Percentiles rank a stretch among this genome's conserved stretches.
These are phyloP conservation scores for Collybia mongolica DNA, from an alignment of 768 basidiomycete genomes.

Conservation along the genomic window DNA sequence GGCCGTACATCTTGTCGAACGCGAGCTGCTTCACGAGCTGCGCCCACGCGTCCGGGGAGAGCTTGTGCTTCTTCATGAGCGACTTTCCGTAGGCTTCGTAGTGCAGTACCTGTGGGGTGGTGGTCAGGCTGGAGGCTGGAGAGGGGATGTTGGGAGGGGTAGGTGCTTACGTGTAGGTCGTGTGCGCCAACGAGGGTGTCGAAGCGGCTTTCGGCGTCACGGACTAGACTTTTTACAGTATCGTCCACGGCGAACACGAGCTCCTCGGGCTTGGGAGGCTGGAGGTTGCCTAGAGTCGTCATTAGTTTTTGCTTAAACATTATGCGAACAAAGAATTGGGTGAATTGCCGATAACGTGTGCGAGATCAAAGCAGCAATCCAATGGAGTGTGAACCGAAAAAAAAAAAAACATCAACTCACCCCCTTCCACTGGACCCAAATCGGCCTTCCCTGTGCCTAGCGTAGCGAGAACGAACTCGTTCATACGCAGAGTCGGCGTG, in stretches of 20 bases:
- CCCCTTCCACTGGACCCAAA: constrained; percentile 43
- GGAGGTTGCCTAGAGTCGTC: constrained; percentile 7
- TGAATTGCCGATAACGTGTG: too few species aligned
- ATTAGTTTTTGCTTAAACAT: too few species aligned
- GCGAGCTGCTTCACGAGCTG: constrained; percentile 97
- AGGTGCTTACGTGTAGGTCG: constrained; percentile 64
- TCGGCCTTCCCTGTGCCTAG: constrained; percentile 73
- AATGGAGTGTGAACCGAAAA: not conserved
- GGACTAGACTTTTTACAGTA: constrained; percentile 49
- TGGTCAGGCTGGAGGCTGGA: not conserved
- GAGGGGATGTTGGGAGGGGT: not conserved
- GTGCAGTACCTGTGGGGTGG: constrained; percentile 59
- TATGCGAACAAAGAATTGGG: too few species aligned
- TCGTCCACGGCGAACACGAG: constrained; percentile 69
- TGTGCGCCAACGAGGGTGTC: constrained; percentile 75
- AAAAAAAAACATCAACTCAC: not conserved
- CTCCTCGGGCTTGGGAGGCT: constrained; percentile 61
- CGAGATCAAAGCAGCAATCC: too few species aligned
- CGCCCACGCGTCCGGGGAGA: constrained; percentile 92
- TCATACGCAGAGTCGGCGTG: constrained; percentile 91
- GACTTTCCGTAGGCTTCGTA: constrained; percentile 90
- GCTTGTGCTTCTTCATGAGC: constrained; percentile 76
- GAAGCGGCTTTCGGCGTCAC: constrained; percentile 63
- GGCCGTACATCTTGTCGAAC: constrained; percentile 79
- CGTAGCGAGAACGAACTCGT: constrained; percentile 87